Base-by-base conservation (phyloP, 495 filamentous ascomycete genomes). In the Neurospora sp. region DNA sequence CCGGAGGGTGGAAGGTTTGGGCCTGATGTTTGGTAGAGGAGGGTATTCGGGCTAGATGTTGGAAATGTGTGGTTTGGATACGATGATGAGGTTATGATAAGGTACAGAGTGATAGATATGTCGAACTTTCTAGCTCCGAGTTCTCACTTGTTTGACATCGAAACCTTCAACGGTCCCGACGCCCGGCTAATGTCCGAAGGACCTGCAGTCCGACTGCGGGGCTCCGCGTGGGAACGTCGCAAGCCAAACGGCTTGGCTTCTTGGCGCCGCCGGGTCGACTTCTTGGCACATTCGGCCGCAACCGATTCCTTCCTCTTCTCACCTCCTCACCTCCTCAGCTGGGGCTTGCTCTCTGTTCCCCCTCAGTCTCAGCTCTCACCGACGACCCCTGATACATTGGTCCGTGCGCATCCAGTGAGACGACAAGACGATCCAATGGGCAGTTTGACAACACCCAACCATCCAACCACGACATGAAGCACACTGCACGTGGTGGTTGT, bases 1-100 rank as follows among this genome's bases (percentile, higher is more conserved):
- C 81, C 83, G 4, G 83, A 86, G 39, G 89, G 88, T 2, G 83
- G 81, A 5, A 81, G 80, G 74, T 91, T 91, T 77, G 89, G 89
- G 20, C 89, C 89, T 4, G 85, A 86, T 74, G 80, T 53, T 9
- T 89, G 89, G 88, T 90, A 65, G 53, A 35, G 53, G 53, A 35
- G 14, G 53, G 5, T 9, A 9, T 65, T 65, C 5, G 27, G 53
- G 3, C 3, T 9, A 35, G 0, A 1, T 35, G 27, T 4, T 61
- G 6, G 22, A 5, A 2, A n/a, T 11, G 5, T 35, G 22, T 31
- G 27, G 2, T 4, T 61, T 18, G 27, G 22, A 61, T 61, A 35
- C 18, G 4, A 0, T n/a, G 42, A 46, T 10, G 42, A 46, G 0
- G 42, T 20, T 46, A 46, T n/a, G 42, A 20, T n/a, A 35, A 27